Percentiles rank a stretch among this genome's conserved stretches.
phyloP scores from a whole-genome alignment of 2,329 filamentous ascomycete species.

The Fusarium sp. region DNA sequence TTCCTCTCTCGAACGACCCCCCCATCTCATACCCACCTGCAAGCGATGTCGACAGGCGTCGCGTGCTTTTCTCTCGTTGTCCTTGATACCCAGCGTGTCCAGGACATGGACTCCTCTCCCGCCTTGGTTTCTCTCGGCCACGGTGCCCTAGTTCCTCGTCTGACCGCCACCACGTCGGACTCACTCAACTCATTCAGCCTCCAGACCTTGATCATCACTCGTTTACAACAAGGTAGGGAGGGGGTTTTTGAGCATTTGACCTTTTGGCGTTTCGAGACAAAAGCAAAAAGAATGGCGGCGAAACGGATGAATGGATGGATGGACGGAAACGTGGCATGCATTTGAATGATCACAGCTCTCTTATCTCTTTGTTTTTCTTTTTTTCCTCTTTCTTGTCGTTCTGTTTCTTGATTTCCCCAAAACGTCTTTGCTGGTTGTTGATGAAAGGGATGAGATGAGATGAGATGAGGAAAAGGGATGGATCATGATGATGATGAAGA shows the following conservation, averaged over 20 bases:
- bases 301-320: constrained; percentile 44
- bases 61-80: constrained; percentile 25
- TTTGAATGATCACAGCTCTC: constrained; percentile 46
- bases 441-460: constrained; percentile 21
- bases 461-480: not conserved
- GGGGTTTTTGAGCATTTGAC: constrained; percentile 44
- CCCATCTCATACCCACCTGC: constrained; percentile 33
- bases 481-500: not conserved
- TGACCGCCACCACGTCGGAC: constrained; percentile 39
- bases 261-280: constrained; percentile 45
- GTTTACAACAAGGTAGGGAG: constrained; percentile 22
- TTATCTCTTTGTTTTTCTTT: constrained; percentile 36
- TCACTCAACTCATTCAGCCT: constrained; percentile 35
- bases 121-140: constrained; percentile 28
- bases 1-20: constrained; percentile 31
- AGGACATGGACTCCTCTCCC: constrained; percentile 27
- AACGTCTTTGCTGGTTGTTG: constrained; percentile 23
- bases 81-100: constrained; percentile 13
- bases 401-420: constrained; percentile 33
- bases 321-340: constrained; percentile 46
- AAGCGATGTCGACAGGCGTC: constrained; percentile 5
- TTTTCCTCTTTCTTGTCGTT: not conserved
- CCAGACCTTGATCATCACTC: constrained; percentile 23
- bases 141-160: constrained; percentile 37
- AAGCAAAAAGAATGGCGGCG: constrained; percentile 46